Conservation (phyloP, 768 basidiomycete genomes). For the Infundibulicybe gibba region DNA sequence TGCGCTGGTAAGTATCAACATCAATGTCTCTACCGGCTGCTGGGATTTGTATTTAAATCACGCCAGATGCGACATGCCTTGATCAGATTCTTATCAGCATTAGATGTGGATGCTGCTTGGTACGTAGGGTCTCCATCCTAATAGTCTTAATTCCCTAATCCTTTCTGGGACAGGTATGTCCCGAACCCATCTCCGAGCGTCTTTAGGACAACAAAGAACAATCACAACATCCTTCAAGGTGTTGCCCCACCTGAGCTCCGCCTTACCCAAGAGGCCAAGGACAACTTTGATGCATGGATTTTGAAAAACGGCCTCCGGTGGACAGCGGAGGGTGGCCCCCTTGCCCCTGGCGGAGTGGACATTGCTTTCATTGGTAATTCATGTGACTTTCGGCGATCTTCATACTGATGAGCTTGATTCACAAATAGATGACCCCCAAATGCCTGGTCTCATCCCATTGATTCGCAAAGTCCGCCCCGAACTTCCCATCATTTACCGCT, state of each 20-base stretch:
- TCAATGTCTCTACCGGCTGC: slow-evolving; percentile 5
- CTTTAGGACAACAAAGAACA: slow-evolving; percentile 94
- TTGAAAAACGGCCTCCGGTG: slow-evolving; percentile 85
- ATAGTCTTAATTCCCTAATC: slow-evolving; percentile 1
- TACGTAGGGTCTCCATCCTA: slow-evolving; percentile 32
- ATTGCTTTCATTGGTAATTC: slow-evolving; percentile 81
- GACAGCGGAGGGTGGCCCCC: slow-evolving; percentile 82
- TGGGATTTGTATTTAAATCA: slow-evolving; percentile 17
- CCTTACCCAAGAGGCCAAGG: slow-evolving; percentile 75
- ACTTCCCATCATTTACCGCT: slow-evolving; percentile 88
- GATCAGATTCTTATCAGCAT: slow-evolving; percentile 75
- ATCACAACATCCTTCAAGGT: slow-evolving; percentile 93
- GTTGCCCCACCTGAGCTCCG: slow-evolving; percentile 78
- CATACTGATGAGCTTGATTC: neutral
- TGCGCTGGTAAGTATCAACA: slow-evolving; percentile 64
- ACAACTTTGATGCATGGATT: slow-evolving; percentile 84
- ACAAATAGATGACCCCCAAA: slow-evolving; percentile 79
- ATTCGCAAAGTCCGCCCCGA: slow-evolving; percentile 84
- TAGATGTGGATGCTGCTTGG: slow-evolving; percentile 85
- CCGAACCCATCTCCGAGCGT: slow-evolving; percentile 86
- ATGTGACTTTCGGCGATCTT: neutral
- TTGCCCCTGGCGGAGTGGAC: slow-evolving; percentile 80
- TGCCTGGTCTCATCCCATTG: slow-evolving; percentile 91
- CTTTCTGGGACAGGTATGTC: slow-evolving; percentile 57
- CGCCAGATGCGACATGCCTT: slow-evolving; percentile 89